These are phyloP conservation scores for Penicillium polonicum DNA, from an alignment of 2,329 filamentous ascomycete genomes.

Conservation along the genomic window DNA sequence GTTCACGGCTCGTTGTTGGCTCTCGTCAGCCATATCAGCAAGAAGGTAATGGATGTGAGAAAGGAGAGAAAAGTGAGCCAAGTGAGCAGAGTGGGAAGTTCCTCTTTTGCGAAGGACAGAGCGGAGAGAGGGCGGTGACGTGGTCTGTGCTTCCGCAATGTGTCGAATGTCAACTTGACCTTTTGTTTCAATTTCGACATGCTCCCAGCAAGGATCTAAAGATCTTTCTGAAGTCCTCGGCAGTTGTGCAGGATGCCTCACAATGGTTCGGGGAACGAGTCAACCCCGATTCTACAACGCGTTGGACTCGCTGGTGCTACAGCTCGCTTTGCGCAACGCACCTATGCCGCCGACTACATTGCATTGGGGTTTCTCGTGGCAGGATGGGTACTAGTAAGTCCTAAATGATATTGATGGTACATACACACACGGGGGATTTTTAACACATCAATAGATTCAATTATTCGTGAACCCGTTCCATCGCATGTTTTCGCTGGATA, in stretches of 20 bases:
- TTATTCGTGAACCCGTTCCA: conserved; percentile 81
- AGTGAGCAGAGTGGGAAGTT: not conserved
- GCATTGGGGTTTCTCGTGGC: conserved; percentile 70
- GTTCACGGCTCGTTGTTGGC: conserved; percentile 48
- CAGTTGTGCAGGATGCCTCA: conserved; percentile 26
- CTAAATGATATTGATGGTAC: not conserved
- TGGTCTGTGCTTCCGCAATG: conserved; percentile 19
- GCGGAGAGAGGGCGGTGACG: conserved; percentile 12
- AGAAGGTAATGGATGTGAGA: not conserved
- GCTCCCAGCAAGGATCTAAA: conserved; percentile 8
- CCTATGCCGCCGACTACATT: conserved; percentile 85
- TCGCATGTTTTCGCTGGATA: conserved; percentile 87
- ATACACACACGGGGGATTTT: too few species aligned
- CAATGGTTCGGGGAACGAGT: conserved; percentile 28
- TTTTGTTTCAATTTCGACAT: conserved; percentile 3
- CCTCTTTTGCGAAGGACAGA: not conserved
- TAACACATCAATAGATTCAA: conserved; percentile 52
- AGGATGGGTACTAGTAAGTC: conserved; percentile 52
- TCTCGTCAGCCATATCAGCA: conserved; percentile 59
- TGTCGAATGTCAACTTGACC: conserved; percentile 1
- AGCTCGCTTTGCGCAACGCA: conserved; percentile 61
- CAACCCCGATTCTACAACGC: conserved; percentile 23
- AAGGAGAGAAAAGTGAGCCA: not conserved
- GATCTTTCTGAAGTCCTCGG: conserved; percentile 2
- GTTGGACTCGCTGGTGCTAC: conserved; percentile 48